phyloP scores from a whole-genome alignment of 2,329 filamentous ascomycete genomes.

The Arthrobotrys sphaeroides region DNA sequence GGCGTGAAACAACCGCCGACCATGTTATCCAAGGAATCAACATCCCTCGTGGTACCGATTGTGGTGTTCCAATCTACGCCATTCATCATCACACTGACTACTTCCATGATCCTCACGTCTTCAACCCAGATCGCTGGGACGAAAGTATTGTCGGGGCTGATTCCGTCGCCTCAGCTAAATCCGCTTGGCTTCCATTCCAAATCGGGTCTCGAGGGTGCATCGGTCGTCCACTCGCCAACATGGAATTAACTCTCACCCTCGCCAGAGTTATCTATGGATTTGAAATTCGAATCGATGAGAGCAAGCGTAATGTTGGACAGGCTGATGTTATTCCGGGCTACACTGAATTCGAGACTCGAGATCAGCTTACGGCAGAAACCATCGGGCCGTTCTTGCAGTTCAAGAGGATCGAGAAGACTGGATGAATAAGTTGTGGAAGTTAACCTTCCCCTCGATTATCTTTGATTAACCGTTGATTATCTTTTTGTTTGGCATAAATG shows the following conservation, averaged over 20 bases:
- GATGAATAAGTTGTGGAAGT: neutral
- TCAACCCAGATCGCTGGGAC: constrained; percentile 72
- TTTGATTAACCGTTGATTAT: neutral
- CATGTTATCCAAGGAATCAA: constrained; percentile 65
- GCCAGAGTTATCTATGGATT: constrained; percentile 69
- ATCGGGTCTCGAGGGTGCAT: constrained; percentile 76
- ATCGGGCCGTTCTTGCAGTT: constrained; percentile 76
- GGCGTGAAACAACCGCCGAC: constrained; percentile 66
- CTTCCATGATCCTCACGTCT: constrained; percentile 70
- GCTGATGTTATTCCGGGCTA: constrained; percentile 2
- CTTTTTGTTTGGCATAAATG: neutral
- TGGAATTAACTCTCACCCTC: constrained; percentile 71
- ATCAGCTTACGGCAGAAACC: constrained; percentile 78
- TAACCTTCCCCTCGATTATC: neutral
- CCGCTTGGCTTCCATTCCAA: constrained; percentile 78
- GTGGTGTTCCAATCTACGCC: constrained; percentile 74
- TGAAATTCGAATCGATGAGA: constrained; percentile 57
- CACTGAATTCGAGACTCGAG: constrained; percentile 59
- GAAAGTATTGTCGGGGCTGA: constrained; percentile 57
- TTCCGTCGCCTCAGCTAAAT: constrained; percentile 67
- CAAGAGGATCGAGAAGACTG: constrained; percentile 57
- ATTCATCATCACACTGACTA: constrained; percentile 74
- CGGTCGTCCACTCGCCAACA: constrained; percentile 74
- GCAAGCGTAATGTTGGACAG: constrained; percentile 43
- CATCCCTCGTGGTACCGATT: constrained; percentile 70